Evolutionary conservation across 495 filamentous ascomycete species (phyloP).

Genomic region (Penicillium longicatenatum): DNA sequence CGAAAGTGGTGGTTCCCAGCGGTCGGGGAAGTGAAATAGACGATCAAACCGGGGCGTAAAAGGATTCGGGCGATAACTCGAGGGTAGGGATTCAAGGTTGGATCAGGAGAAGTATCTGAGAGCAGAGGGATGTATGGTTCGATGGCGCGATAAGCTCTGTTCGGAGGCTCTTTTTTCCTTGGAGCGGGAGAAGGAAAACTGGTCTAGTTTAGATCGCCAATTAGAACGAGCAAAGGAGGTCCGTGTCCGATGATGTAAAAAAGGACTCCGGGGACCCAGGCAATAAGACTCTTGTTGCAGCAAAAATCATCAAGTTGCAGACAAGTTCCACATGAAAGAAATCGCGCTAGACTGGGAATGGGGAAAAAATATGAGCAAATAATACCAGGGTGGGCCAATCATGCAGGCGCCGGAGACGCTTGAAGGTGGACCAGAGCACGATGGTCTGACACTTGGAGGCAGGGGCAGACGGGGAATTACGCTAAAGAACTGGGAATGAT

Average conservation of each 20-base stretch:
- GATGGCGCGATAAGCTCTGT: slow-evolving; percentile 31
- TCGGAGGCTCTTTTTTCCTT: slow-evolving; percentile 29
- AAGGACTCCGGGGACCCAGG: background rate
- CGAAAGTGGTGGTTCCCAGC: slow-evolving; percentile 44
- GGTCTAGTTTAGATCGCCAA: slow-evolving; percentile 19
- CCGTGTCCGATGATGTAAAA: slow-evolving; percentile 5
- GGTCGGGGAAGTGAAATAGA: slow-evolving; percentile 37
- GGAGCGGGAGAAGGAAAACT: slow-evolving; percentile 9
- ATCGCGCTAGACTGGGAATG: slow-evolving; percentile 21
- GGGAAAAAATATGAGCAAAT: slow-evolving; percentile 25
- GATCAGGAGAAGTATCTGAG: slow-evolving; percentile 7
- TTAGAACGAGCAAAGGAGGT: slow-evolving; percentile 12
- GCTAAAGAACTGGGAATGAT: slow-evolving; percentile 20
- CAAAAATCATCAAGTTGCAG: slow-evolving; percentile 4
- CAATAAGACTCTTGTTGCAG: slow-evolving; percentile 1
- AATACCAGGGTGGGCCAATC: slow-evolving; percentile 32
- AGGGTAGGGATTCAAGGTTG: slow-evolving; percentile 9
- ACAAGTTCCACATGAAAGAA: slow-evolving; percentile 11
- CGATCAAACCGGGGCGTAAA: slow-evolving; percentile 1
- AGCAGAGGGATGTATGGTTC: slow-evolving; percentile 1
- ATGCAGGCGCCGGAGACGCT: slow-evolving; percentile 36
- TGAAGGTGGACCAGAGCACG: slow-evolving; percentile 35
- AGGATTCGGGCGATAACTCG: background rate
- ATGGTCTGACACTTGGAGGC: slow-evolving; percentile 41
- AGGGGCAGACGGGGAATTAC: slow-evolving; percentile 24